A percentile compares a stretch with the other conserved stretches of the same genome.
These are phyloP conservation scores for Pecoramyces ruminantium DNA, from an alignment of 192 early-diverging fungal genomes.

Conservation along the genomic window DNA sequence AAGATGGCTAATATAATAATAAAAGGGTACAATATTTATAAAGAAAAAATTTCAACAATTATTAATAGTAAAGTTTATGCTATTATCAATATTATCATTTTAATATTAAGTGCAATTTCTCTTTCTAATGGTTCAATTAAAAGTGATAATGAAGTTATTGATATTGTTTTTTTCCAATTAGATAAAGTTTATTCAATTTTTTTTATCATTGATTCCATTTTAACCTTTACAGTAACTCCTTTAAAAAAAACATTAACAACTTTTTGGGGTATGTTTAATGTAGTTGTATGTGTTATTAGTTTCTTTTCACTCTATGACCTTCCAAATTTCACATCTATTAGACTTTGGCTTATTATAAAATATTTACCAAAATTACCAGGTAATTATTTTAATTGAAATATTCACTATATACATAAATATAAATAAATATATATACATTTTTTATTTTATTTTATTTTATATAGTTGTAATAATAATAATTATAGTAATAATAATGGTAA, in stretches of 20 bases:
- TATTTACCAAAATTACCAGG: not conserved
- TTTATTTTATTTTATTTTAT: too few relatives aligned
- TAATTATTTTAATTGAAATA: too few relatives aligned
- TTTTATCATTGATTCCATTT: not conserved
- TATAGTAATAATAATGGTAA: too few relatives aligned
- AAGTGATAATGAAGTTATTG: not conserved
- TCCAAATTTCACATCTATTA: not conserved
- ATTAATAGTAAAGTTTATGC: not conserved
- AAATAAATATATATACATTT: too few relatives aligned
- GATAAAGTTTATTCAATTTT: not conserved
- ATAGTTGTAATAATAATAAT: too few relatives aligned
- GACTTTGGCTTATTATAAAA: not conserved
- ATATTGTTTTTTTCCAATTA: not conserved
- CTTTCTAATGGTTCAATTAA: not conserved
- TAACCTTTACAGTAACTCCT: not conserved
- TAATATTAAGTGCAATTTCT: not conserved
- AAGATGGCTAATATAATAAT: not conserved
- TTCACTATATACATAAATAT: too few relatives aligned
- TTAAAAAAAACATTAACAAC: not conserved
- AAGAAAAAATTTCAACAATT: not conserved
- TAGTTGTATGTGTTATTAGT: not conserved
- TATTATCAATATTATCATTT: not conserved
- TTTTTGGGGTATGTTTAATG: not conserved
- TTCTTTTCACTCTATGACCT: not conserved
- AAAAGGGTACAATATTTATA: not conserved